A percentile compares a stretch with the other conserved stretches of the same genome.
These are phyloP conservation scores for Ophiocordyceps polyrhachis-furcata DNA, from an alignment of 2,329 filamentous ascomycete species.

Conservation along the genomic window DNA sequence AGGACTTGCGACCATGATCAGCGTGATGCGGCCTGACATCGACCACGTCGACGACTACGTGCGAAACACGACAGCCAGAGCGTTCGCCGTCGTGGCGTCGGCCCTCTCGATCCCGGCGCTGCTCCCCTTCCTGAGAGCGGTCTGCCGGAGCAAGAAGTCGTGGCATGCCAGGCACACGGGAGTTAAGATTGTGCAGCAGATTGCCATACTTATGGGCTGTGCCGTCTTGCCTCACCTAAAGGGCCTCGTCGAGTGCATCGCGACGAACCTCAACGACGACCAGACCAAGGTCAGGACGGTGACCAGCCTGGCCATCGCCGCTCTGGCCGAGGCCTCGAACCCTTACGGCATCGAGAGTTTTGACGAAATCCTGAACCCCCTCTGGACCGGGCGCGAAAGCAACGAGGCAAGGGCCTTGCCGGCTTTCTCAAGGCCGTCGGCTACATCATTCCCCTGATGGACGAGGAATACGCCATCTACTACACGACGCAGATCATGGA, in stretches of 20 bases:
- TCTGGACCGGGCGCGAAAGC: constrained; percentile 96
- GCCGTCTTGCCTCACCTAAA: constrained; percentile 90
- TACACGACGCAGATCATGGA: constrained; percentile 99
- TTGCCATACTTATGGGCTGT: constrained; percentile 96
- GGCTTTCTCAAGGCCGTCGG: constrained; percentile 95
- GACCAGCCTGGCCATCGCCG: constrained; percentile 84
- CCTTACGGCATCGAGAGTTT: constrained; percentile 99
- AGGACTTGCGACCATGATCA: constrained; percentile 96
- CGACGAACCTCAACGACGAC: constrained; percentile 88
- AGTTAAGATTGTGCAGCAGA: constrained; percentile 98
- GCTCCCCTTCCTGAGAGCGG: constrained; percentile 83
- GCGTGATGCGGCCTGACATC: constrained; percentile 96
- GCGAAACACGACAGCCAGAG: constrained; percentile 88
- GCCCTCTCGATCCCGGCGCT: constrained; percentile 90
- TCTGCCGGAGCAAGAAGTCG: constrained; percentile 95
- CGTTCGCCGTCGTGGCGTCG: constrained; percentile 92
- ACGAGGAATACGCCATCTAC: constrained; percentile 98
- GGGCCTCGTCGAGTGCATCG: constrained; percentile 89
- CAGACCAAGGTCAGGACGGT: constrained; percentile 96
- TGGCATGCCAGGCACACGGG: constrained; percentile 97
- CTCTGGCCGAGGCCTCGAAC: constrained; percentile 86
- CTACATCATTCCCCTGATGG: constrained; percentile 97
- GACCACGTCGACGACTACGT: constrained; percentile 98
- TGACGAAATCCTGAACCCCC: constrained; percentile 87
- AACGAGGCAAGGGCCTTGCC: constrained; percentile 87